Evolutionary conservation across 2,329 filamentous ascomycete genomes (phyloP).

Genomic region (Catunica adiposa): DNA sequence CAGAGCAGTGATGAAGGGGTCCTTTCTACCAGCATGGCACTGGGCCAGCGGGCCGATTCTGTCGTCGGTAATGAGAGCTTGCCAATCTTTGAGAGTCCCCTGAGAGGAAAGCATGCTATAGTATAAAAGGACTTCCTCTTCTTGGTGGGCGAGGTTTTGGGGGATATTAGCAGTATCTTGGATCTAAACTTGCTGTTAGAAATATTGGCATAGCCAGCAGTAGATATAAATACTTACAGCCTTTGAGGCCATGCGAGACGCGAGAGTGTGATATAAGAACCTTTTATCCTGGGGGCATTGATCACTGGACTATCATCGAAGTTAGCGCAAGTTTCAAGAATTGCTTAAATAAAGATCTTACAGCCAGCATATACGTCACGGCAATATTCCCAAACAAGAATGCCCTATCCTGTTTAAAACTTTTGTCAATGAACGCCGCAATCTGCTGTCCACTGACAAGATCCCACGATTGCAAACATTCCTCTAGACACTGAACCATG

Average conservation of each 20-base stretch:
- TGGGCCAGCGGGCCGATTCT: constrained; percentile 28
- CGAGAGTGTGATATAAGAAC: constrained; percentile 34
- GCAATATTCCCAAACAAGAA: constrained; percentile 40
- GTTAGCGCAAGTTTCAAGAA: neutral
- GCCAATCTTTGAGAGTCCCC: constrained; percentile 26
- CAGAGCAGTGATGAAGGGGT: constrained; percentile 28
- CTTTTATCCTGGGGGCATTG: constrained; percentile 33
- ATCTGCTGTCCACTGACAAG: constrained; percentile 26
- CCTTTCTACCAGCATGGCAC: constrained; percentile 31
- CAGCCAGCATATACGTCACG: constrained; percentile 36
- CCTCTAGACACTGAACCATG: constrained; percentile 31
- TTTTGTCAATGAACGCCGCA: constrained; percentile 35
- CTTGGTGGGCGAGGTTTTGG: constrained; percentile 17
- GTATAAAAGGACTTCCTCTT: constrained; percentile 34
- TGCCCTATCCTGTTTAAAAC: constrained; percentile 30
- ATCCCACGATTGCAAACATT: constrained; percentile 39
- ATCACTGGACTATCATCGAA: constrained; percentile 24
- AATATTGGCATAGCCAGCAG: neutral
- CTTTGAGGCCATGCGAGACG: constrained; percentile 19
- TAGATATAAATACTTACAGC: constrained; percentile 1
- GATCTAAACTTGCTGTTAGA: neutral
- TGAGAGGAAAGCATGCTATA: constrained; percentile 31
- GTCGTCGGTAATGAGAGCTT: constrained; percentile 24
- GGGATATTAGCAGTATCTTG: constrained; percentile 9
- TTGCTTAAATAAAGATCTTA: constrained; percentile 18